These are phyloP conservation scores for Brassica balearica DNA, from an alignment of 441 rosid genomes.

Conservation along the genomic window DNA sequence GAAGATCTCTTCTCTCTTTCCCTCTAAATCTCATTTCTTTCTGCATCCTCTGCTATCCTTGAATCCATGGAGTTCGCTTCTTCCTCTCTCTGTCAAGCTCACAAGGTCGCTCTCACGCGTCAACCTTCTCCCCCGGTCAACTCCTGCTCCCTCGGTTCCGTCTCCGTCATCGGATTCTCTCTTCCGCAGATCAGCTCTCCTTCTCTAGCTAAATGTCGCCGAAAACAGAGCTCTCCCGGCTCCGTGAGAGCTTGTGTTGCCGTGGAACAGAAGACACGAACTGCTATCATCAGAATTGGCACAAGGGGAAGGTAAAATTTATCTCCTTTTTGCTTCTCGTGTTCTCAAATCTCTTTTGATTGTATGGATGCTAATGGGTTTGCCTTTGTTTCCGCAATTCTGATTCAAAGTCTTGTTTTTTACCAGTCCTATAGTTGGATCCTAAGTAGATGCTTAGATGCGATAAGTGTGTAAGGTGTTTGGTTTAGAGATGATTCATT, in stretches of 20 bases:
- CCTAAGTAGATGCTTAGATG: slow-evolving; percentile 12
- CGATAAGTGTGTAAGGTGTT: background rate
- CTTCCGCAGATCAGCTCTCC: slow-evolving; percentile 48
- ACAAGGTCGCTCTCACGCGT: slow-evolving; percentile 23
- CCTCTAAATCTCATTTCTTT: background rate
- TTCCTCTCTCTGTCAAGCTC: slow-evolving; percentile 35
- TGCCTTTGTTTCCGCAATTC: background rate
- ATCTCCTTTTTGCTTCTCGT: slow-evolving; percentile 9
- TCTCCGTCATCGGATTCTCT: slow-evolving; percentile 64
- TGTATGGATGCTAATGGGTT: background rate
- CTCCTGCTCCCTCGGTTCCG: slow-evolving; percentile 56
- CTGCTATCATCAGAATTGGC: slow-evolving; percentile 81
- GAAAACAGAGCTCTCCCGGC: slow-evolving; percentile 36
- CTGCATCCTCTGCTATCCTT: background rate
- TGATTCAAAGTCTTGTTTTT: slow-evolving; percentile 11
- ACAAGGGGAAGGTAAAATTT: slow-evolving; percentile 83
- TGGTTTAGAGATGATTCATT: background rate
- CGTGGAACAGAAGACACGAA: slow-evolving; percentile 73
- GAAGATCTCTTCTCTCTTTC: slow-evolving; percentile 30
- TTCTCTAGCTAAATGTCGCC: slow-evolving; percentile 41
- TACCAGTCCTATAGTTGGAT: background rate
- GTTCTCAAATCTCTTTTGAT: background rate
- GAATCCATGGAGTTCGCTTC: slow-evolving; percentile 40
- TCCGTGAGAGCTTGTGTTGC: slow-evolving; percentile 68
- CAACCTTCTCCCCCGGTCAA: slow-evolving; percentile 44